Conservation (phyloP, 2,329 filamentous ascomycete genomes). For the Penicillium sp. region DNA sequence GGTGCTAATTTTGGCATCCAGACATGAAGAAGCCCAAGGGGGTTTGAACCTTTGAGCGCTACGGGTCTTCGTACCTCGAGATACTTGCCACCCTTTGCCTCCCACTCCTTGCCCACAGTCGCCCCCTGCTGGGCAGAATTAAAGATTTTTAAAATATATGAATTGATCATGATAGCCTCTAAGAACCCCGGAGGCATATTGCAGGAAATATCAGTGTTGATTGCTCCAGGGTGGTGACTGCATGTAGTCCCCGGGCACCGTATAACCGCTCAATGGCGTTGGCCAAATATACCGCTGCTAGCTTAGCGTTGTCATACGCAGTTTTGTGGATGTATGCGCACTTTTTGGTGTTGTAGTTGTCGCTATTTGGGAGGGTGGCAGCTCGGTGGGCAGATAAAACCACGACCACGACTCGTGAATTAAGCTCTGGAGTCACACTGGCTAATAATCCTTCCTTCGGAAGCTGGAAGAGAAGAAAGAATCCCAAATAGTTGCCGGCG, state of each 20-base stretch:
- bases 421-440: conserved; percentile 33
- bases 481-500: conserved; percentile 52
- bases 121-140: conserved; percentile 39
- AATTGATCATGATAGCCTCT: background rate
- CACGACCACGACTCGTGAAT: conserved; percentile 47
- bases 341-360: conserved; percentile 43
- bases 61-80: too few relatives aligned
- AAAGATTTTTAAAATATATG: conserved; percentile 12
- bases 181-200: background rate
- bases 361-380: conserved; percentile 39
- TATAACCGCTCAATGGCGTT: conserved; percentile 53
- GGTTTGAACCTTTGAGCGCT: too few relatives aligned
- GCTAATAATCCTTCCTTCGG: conserved; percentile 36
- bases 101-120: conserved; percentile 33
- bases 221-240: conserved; percentile 47
- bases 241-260: conserved; percentile 45
- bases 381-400: conserved; percentile 38
- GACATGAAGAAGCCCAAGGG: too few relatives aligned
- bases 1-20: too few relatives aligned
- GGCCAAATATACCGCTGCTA: conserved; percentile 51
- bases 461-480: conserved; percentile 54
- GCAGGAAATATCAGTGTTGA: conserved; percentile 6
- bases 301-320: conserved; percentile 51
- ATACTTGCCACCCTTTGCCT: conserved; percentile 35
- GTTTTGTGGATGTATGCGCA: conserved; percentile 31